Base-by-base conservation (phyloP, 805 yeast genomes). In the Saitoella complicata region DNA sequence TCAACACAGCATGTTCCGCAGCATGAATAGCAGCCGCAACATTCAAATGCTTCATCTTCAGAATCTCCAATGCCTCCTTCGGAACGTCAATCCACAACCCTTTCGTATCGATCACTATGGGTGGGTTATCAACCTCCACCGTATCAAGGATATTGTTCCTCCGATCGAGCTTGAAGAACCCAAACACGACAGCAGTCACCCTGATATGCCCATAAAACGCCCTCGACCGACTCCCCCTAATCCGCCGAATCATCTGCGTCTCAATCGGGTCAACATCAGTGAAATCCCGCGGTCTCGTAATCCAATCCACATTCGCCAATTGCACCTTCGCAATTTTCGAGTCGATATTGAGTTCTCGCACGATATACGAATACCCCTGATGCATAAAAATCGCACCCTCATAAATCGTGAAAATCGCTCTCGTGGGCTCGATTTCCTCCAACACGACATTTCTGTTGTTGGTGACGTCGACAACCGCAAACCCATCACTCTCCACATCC, bases 1-100 rank as follows among this genome's bases (percentile, higher is more conserved):
- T 78, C 71, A 91, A 78, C 1, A 91, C 64, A 0, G 85, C 85
- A 65, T 91, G 99, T 51, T 86, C 88, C 0, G 95, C 94, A 1
- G 93, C 96, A 63, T 91, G 99, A n/a, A 91, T 83, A 0, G 91
- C 94, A 5, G 83, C 98, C 0, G 97, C 88, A 1, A 78, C 64
- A 46, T 73, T 80, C 39, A 91, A 62, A 1, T 66, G 53, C 51
- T 85, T 84, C 3, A 57, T 59, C 3, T 67, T 62, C 32, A 88
- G 66, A 2, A 76, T 48, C 1, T 75, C 76, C 9, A 87, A 55
- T 0, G 84, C 82, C n/a, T 55, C 54, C 3, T 60, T 56, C 0
- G 95, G 94, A 1, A 91, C 70, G 58, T 91, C 95, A 5, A 91
- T 71, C 97, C 97, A 91, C 34, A 88, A 68, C 0, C 99, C 98